Base-by-base conservation (phyloP, 1,284 basidiomycete species). In the Cerioporus squamosus region DNA sequence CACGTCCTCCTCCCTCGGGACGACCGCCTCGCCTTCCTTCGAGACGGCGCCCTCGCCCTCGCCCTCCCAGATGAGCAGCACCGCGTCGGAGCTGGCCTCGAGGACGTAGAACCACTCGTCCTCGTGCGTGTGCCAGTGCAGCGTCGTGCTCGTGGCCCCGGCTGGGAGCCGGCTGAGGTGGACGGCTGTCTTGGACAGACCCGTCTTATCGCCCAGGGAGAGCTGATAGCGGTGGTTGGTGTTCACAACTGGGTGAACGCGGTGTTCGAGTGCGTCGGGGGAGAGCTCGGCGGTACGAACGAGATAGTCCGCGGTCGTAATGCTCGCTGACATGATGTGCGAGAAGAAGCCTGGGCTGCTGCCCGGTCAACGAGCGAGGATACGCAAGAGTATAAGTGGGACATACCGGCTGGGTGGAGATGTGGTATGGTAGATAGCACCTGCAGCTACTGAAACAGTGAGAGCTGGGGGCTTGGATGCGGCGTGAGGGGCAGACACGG, bases 101-200 rank as follows among this genome's bases (percentile, higher is more conserved):
- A 72, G 46, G 51, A 72, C 63, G 57, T 68, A 72, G 53, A 65
- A 59, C 68, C 67, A 72, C 58, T 72, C 70, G 57, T 72, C 70
- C 26, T 70, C 68, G 38, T 59, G 57, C 40, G 48, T 61, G 56
- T 72, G 70, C 65, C 68, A 70, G 62, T 72, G 70, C 40, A 66
- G 42, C 23, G 66, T 63, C 22, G 66, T 64, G 57, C 66, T 70
- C 51, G 58, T 65, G 43, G 61, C 63, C 50, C 62, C 51, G 2
- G 70, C 64, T 2, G 65, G 61, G 24, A 68, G 59, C 26, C 66
- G 67, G 43, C 63, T 63, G 61, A 67, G 55, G 51, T 72, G 70
- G 39, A 72, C 66, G 29, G 65, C 70, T 4, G 65, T 61, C 59
- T 65, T 65, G 14, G 65, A 63, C 23, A 72, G 57, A 3, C 69